phyloP scores from a whole-genome alignment of 305 asterid species.

The Fraxinus velutina region DNA sequence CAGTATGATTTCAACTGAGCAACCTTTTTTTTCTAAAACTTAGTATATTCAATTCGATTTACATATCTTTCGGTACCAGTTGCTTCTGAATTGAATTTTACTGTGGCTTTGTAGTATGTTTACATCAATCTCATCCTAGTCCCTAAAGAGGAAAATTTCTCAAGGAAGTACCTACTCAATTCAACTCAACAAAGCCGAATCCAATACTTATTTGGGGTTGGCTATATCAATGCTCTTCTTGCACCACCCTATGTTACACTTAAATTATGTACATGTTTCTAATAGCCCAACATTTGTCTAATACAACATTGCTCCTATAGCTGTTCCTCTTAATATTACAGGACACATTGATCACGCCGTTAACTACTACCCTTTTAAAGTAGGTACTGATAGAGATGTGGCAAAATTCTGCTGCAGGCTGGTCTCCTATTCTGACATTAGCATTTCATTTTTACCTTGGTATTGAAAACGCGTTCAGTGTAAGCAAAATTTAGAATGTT shows the following conservation, averaged over 20 bases:
- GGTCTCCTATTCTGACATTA: neutral
- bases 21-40: neutral
- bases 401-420: neutral
- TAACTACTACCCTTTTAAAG: neutral
- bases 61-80: neutral
- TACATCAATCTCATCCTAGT: neutral
- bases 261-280: neutral
- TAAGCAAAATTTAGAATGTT: conserved; percentile 1
- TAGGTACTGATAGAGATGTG: neutral
- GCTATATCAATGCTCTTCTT: neutral
- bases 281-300: neutral
- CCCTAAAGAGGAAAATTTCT: neutral
- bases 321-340: neutral
- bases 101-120: neutral
- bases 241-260: neutral
- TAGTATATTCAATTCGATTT: neutral
- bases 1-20: neutral
- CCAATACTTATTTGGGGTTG: neutral
- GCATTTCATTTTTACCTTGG: neutral
- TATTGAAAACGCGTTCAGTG: neutral
- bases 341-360: neutral
- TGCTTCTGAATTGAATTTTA: neutral
- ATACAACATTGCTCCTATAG: neutral
- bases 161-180: neutral
- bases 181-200: neutral